Base-by-base conservation (phyloP, 306 rosid species). In the Malus sylvestris region DNA sequence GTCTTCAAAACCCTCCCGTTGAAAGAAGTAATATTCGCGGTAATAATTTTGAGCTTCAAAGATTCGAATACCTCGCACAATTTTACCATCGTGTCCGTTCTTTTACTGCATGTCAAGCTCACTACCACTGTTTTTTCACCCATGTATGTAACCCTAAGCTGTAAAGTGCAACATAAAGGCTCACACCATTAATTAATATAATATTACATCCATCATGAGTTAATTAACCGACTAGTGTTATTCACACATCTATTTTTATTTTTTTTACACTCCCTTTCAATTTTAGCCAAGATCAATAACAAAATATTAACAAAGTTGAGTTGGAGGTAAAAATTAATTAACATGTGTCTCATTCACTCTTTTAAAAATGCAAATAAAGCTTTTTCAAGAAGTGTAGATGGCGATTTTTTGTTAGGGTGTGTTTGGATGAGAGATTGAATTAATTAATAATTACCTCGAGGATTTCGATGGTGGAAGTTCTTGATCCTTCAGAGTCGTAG, bases 61-160 rank as follows among this genome's bases (percentile, higher is more conserved):
- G 99, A 96, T 81, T 96, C 99, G 27, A 96, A 92, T 14, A 87
- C 94, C 45, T 93, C 87, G 25, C 99, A 96, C 42, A 96, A 75
- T 82, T 93, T 96, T 32, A 91, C 97, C 89, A 91, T 96, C 81
- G 99, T 93, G 74, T 89, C 92, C 55, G 87, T 87, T 77, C 91
- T 86, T 77, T 96, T 91, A 59, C 87, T 91, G 59, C 99, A 96
- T 15, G 91, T 89, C 92, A 96, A 83, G 76, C 90, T 93, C 76
- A 93, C 97, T 70, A 88, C 93, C 44, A 88, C 55, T 6, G 88
- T 93, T 70, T 78, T 93, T 76, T 91, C 96, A 35, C 93, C 91
- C 97, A 89, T 91, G 81, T 83, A 81, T 22, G 89, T 86, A 3
- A 90, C 96, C 77, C 87, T 81, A 14, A 96, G 83, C 99, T 93